Percentiles rank a stretch among this genome's conserved stretches.
Conservation (phyloP, 768 basidiomycete genomes). For the Leccinum barrowsii region DNA sequence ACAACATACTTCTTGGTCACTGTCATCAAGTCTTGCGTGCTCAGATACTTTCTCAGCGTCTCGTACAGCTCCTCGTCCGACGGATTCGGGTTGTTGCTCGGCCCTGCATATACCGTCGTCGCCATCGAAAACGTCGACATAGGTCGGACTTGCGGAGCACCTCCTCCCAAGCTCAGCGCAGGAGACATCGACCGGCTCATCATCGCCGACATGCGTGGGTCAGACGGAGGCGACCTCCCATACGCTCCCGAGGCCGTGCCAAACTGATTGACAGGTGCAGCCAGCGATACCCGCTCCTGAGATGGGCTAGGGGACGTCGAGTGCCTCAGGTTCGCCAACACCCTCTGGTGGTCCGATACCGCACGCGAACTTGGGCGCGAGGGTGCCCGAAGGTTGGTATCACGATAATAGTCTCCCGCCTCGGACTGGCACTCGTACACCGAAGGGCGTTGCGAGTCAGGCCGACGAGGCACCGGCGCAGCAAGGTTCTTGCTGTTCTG, state of each 20-base stretch:
- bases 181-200: constrained; percentile 36
- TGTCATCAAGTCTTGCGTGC: constrained; percentile 68
- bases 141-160: constrained; percentile 38
- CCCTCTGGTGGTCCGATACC: constrained; percentile 29
- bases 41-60: constrained; percentile 53
- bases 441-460: constrained; percentile 38
- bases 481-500: constrained; percentile 23
- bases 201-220: constrained; percentile 44
- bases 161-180: constrained; percentile 26
- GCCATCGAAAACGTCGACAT: constrained; percentile 61
- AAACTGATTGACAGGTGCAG: constrained; percentile 36
- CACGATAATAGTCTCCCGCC: constrained; percentile 58
- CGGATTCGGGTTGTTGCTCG: constrained; percentile 53
- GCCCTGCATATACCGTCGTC: constrained; percentile 49
- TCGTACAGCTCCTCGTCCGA: constrained; percentile 58
- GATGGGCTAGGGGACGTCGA: constrained; percentile 26
- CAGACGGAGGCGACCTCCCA: constrained; percentile 37
- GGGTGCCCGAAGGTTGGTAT: constrained; percentile 40
- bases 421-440: constrained; percentile 43
- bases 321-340: constrained; percentile 23
- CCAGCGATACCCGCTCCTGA: constrained; percentile 39
- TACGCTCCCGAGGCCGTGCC: constrained; percentile 36
- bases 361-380: constrained; percentile 33
- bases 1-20: constrained; percentile 62
- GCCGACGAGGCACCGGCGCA: constrained; percentile 36